phyloP scores from a whole-genome alignment of 371 early-diverging fungal genomes.

The Rhizopus sp. region DNA sequence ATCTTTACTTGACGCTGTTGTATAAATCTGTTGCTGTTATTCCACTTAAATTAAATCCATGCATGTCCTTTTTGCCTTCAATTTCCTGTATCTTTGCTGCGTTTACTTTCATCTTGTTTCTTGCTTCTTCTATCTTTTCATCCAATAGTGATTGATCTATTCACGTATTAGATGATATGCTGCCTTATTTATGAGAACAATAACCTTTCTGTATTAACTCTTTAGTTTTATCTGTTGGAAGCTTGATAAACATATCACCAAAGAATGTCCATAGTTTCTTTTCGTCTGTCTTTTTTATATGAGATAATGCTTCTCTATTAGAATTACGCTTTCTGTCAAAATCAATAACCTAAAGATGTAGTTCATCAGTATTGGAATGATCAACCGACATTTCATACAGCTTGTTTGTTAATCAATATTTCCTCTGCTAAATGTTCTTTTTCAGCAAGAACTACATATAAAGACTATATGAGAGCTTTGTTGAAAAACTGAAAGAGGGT shows the following conservation, averaged over 20 bases:
- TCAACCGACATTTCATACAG: constrained; percentile 34
- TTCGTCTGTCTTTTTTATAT: constrained; percentile 47
- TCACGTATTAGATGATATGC: neutral
- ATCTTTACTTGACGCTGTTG: constrained; percentile 55
- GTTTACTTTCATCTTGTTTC: constrained; percentile 48
- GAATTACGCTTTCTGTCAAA: constrained; percentile 61
- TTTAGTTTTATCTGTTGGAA: constrained; percentile 46
- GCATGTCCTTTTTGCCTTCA: constrained; percentile 49
- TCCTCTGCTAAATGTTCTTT: constrained; percentile 64
- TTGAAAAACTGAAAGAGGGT: neutral
- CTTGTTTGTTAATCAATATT: constrained; percentile 60
- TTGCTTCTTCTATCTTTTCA: constrained; percentile 43
- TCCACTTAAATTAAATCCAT: constrained; percentile 45
- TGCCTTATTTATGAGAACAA: neutral
- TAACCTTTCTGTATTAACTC: constrained; percentile 49
- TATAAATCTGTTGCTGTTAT: constrained; percentile 46
- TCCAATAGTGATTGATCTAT: constrained; percentile 48
- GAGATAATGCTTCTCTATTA: constrained; percentile 62
- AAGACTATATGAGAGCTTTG: neutral
- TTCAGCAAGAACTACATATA: constrained; percentile 45
- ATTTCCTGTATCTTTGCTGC: constrained; percentile 45
- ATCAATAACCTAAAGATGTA: constrained; percentile 54
- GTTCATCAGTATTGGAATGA: neutral
- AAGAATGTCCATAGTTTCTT: constrained; percentile 66
- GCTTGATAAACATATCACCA: constrained; percentile 66